phyloP scores from a whole-genome alignment of 31 red algal genomes.

The Bonnemaisonia californica region DNA sequence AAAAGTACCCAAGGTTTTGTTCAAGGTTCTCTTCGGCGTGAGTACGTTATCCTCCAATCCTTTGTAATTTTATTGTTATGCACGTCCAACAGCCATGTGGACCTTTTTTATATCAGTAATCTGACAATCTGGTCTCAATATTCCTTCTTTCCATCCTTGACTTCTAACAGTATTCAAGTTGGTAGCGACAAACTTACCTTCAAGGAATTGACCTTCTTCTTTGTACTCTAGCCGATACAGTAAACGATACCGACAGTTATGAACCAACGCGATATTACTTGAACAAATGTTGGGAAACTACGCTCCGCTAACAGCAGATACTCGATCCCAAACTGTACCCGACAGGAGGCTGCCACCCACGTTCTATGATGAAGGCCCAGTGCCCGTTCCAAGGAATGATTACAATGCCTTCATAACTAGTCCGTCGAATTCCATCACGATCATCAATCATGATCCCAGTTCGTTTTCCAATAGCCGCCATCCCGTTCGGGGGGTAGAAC shows the following conservation, averaged over 20 bases:
- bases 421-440: slow-evolving; percentile 50
- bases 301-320: slow-evolving; percentile 25
- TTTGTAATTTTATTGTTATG: too few relatives aligned
- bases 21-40: slow-evolving; percentile 64
- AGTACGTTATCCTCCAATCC: slow-evolving; percentile 50
- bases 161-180: neutral
- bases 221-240: too few relatives aligned
- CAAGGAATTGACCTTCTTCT: neutral
- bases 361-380: slow-evolving; percentile 62
- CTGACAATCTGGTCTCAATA: too few relatives aligned
- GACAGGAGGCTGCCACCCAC: slow-evolving; percentile 42
- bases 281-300: too few relatives aligned
- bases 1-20: slow-evolving; percentile 35
- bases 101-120: too few relatives aligned
- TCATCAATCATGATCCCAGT: slow-evolving; percentile 66
- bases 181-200: neutral
- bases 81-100: too few relatives aligned
- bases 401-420: slow-evolving; percentile 66
- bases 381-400: slow-evolving; percentile 64
- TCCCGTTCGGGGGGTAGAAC: slow-evolving; percentile 38
- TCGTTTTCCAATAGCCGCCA: slow-evolving; percentile 60
- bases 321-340: slow-evolving; percentile 5
- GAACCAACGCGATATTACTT: too few relatives aligned
- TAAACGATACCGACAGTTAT: too few relatives aligned
- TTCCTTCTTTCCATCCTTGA: too few relatives aligned